These are phyloP conservation scores for Lepidium campestre DNA, from an alignment of 441 rosid species.

Conservation along the genomic window DNA sequence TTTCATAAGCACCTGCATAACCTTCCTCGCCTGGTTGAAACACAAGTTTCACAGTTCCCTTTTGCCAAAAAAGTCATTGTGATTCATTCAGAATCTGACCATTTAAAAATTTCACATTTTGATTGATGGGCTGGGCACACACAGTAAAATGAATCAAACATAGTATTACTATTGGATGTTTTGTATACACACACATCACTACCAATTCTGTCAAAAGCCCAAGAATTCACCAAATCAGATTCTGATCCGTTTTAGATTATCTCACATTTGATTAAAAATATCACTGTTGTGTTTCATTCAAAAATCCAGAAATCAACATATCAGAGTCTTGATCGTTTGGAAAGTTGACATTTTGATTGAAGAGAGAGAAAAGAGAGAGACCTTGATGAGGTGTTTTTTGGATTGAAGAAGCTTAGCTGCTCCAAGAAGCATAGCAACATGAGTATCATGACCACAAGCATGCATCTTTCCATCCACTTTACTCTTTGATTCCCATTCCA, in stretches of 20 bases:
- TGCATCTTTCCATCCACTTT: slow-evolving; percentile 70
- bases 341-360: background rate
- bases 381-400: slow-evolving; percentile 39
- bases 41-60: slow-evolving; percentile 77
- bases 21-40: slow-evolving; percentile 90
- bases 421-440: slow-evolving; percentile 70
- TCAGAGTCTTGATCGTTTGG: background rate
- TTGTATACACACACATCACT: background rate
- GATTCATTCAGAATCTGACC: background rate
- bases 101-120: background rate
- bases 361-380: slow-evolving; percentile 16
- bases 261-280: background rate
- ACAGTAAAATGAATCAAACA: background rate
- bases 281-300: background rate
- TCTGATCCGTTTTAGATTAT: too few relatives aligned
- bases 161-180: background rate
- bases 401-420: slow-evolving; percentile 62
- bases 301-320: background rate
- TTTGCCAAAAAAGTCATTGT: background rate
- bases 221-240: background rate
- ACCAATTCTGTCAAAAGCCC: background rate
- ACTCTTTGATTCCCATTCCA: slow-evolving; percentile 71
- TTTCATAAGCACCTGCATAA: slow-evolving; percentile 59
- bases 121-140: background rate
- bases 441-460: slow-evolving; percentile 74